phyloP scores from a whole-genome alignment of 352 stramenopile genomes.

The Phytophthora capsici region DNA sequence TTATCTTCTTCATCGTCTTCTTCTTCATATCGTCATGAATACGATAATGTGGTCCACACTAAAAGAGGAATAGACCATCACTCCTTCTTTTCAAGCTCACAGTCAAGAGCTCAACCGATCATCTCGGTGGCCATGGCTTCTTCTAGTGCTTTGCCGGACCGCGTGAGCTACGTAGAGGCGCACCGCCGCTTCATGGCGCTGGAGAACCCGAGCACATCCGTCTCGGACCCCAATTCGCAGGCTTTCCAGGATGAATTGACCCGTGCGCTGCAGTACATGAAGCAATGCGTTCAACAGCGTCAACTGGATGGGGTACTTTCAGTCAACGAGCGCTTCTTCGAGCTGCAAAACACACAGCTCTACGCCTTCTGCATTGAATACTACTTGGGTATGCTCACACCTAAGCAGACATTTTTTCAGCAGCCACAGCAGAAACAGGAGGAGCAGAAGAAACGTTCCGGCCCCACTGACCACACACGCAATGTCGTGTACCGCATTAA shows the following conservation, averaged over 20 bases:
- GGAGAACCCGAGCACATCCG: constrained; percentile 15
- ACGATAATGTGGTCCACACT: not conserved
- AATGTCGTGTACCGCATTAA: constrained; percentile 73
- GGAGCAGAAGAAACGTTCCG: constrained; percentile 12
- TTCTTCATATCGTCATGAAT: not conserved
- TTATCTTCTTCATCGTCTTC: too few species aligned
- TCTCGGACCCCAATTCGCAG: constrained; percentile 33
- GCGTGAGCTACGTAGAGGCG: constrained; percentile 40
- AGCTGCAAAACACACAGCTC: constrained; percentile 83
- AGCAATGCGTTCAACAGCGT: constrained; percentile 58
- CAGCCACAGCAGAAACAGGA: constrained; percentile 13
- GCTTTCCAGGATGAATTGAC: constrained; percentile 35
- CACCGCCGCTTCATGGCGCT: constrained; percentile 34
- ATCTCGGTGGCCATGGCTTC: constrained; percentile 11
- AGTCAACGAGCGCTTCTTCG: constrained; percentile 78
- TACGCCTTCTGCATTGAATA: constrained; percentile 86
- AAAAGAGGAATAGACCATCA: constrained; percentile 1
- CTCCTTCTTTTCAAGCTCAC: not conserved
- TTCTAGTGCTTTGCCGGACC: constrained; percentile 15
- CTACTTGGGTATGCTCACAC: constrained; percentile 78
- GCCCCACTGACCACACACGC: constrained; percentile 53
- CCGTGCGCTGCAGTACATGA: constrained; percentile 27
- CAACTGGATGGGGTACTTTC: constrained; percentile 72
- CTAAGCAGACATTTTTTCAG: constrained; percentile 82
- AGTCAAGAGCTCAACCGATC: too few species aligned